phyloP scores from a whole-genome alignment of 1,284 basidiomycete species.

The Porodaedalea pini region DNA sequence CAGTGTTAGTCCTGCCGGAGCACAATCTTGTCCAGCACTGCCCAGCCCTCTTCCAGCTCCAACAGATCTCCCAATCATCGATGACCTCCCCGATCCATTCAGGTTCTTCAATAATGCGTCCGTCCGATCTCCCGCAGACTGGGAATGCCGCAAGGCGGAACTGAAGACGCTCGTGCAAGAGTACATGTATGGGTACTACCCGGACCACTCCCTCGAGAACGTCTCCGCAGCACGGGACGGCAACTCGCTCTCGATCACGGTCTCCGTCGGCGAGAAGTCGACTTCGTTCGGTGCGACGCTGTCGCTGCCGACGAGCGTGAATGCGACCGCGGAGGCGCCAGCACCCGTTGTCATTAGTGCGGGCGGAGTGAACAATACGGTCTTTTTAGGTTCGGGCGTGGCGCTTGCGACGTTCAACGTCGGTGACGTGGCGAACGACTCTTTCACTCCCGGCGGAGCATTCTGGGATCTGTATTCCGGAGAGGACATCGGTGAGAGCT shows the following conservation, averaged over 20 bases:
- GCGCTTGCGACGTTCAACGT: conserved; percentile 24
- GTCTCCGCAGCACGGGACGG: conserved; percentile 22
- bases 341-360: conserved; percentile 23
- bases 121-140: conserved; percentile 21
- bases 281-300: conserved; percentile 21
- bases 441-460: conserved; percentile 24
- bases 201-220: conserved; percentile 24
- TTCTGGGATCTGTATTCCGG: conserved; percentile 28
- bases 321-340: conserved; percentile 5
- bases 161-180: conserved; percentile 24
- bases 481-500: conserved; percentile 18
- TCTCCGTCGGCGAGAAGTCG: conserved; percentile 18
- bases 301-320: conserved; percentile 22
- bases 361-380: conserved; percentile 22
- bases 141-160: conserved; percentile 23
- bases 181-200: conserved; percentile 26
- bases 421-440: conserved; percentile 24
- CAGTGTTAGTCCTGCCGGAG: neutral
- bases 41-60: conserved; percentile 15
- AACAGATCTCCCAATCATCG: conserved; percentile 17
- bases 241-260: conserved; percentile 19
- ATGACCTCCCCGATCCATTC: conserved; percentile 14
- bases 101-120: conserved; percentile 17
- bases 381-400: conserved; percentile 22
- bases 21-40: conserved; percentile 9